A percentile compares a stretch with the other conserved stretches of the same genome.
Evolutionary conservation across 1,284 basidiomycete species (phyloP).

Genomic region (Boletus semigastroideus): DNA sequence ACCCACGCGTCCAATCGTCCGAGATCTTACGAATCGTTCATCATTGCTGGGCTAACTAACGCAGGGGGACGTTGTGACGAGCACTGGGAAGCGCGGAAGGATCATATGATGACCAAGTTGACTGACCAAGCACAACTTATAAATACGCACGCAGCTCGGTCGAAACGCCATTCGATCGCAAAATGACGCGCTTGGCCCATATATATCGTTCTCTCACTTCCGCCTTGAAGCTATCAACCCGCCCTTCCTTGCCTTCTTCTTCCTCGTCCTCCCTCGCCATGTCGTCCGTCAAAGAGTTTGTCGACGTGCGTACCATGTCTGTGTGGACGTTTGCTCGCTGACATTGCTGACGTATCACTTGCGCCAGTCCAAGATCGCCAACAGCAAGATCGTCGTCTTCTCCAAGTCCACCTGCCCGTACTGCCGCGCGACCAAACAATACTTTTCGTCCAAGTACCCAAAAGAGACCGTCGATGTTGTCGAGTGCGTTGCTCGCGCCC

Average conservation of each 20-base stretch:
- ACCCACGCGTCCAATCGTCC: too few species aligned
- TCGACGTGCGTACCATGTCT: slow-evolving; percentile 37
- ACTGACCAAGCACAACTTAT: too few species aligned
- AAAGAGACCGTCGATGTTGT: slow-evolving; percentile 48
- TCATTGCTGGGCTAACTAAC: too few species aligned
- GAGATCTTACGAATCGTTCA: too few species aligned
- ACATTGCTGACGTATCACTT: too few species aligned
- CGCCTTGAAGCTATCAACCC: slow-evolving; percentile 4
- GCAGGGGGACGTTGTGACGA: too few species aligned
- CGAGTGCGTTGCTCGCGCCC: slow-evolving; percentile 65
- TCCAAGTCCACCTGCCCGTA: slow-evolving; percentile 69
- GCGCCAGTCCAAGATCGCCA: slow-evolving; percentile 48
- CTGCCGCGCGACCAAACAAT: slow-evolving; percentile 56
- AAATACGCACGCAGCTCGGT: background rate
- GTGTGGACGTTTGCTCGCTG: too few species aligned
- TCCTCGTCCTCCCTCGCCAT: slow-evolving; percentile 12
- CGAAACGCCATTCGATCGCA: background rate
- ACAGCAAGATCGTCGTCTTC: slow-evolving; percentile 66
- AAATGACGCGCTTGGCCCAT: slow-evolving; percentile 16
- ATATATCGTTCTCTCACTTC: slow-evolving; percentile 25
- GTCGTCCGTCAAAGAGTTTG: slow-evolving; percentile 40
- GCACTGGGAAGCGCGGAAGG: too few species aligned
- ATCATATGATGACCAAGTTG: too few species aligned
- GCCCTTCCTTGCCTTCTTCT: background rate
- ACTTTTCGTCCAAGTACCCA: slow-evolving; percentile 52